These are phyloP conservation scores for Pontederia crassipes DNA, from an alignment of 176 grass and related monocot genomes.

Conservation along the genomic window DNA sequence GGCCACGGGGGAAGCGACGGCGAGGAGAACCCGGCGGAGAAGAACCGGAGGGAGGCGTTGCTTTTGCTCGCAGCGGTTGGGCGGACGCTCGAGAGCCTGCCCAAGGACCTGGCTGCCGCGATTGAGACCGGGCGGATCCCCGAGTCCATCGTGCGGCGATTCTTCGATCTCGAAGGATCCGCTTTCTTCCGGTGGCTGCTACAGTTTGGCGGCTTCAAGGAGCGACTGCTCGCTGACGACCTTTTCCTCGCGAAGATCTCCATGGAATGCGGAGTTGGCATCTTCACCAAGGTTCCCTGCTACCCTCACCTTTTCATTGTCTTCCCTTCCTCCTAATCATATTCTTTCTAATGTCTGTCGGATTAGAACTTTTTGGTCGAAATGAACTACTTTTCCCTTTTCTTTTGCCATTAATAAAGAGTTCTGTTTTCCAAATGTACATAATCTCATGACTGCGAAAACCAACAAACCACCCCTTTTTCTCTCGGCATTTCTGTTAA, in stretches of 20 bases:
- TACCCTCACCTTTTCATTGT: not conserved
- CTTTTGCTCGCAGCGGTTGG: constrained; percentile 71
- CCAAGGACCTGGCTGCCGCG: constrained; percentile 64
- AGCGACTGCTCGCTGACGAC: constrained; percentile 92
- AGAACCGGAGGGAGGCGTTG: constrained; percentile 42
- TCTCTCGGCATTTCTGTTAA: no score
- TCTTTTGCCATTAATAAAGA: no score
- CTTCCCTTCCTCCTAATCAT: not conserved
- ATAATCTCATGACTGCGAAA: no score
- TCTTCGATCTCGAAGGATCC: constrained; percentile 63
- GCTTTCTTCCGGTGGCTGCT: constrained; percentile 65
- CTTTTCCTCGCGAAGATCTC: constrained; percentile 89
- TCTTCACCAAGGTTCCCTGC: constrained; percentile 76
- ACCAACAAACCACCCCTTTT: no score
- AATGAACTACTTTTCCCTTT: no score
- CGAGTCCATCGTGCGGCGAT: constrained; percentile 56
- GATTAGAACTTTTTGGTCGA: not conserved
- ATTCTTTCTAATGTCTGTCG: not conserved
- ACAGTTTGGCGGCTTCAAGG: constrained; percentile 90
- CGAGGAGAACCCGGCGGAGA: constrained; percentile 21
- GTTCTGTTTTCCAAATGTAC: no score
- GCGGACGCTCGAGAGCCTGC: constrained; percentile 69
- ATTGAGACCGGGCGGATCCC: constrained; percentile 56
- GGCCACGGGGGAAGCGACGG: not conserved
- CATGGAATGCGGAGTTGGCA: constrained; percentile 89